A percentile compares a stretch with the other conserved stretches of the same genome.
phyloP scores from a whole-genome alignment of 768 basidiomycete species.

The Mycena kentingensis region DNA sequence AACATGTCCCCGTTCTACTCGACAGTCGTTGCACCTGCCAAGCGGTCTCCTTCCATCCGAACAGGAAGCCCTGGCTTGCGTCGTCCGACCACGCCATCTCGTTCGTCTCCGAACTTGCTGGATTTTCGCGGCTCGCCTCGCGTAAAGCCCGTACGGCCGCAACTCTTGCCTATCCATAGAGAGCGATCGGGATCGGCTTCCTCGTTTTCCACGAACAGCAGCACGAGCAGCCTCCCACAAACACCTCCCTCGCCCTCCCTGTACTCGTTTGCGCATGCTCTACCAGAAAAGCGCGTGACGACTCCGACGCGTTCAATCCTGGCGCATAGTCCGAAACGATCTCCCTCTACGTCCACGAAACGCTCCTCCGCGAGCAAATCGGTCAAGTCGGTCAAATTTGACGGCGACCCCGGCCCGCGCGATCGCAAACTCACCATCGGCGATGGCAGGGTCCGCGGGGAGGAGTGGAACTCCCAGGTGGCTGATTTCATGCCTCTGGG shows the following conservation, averaged over 20 bases:
- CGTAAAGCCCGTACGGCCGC: constrained; percentile 3
- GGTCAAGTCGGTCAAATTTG: constrained; percentile 74
- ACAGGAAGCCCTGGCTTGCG: constrained; percentile 12
- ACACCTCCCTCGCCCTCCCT: constrained; percentile 31
- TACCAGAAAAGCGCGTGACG: constrained; percentile 18
- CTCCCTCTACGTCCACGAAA: constrained; percentile 49
- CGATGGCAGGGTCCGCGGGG: constrained; percentile 21
- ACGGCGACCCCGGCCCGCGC: constrained; percentile 60
- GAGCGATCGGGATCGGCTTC: constrained; percentile 23
- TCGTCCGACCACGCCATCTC: constrained; percentile 17
- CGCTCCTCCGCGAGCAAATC: constrained; percentile 47
- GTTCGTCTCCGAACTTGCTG: constrained; percentile 22
- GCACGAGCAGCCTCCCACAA: constrained; percentile 21
- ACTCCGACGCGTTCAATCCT: constrained; percentile 55
- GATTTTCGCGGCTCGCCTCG: constrained; percentile 17
- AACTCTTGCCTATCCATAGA: constrained; percentile 13
- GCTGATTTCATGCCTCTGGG: constrained; percentile 18
- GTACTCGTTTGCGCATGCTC: constrained; percentile 24
- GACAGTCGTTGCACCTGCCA: constrained; percentile 12
- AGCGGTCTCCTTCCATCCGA: constrained; percentile 16
- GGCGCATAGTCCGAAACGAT: constrained; percentile 41
- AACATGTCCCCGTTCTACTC: constrained; percentile 23
- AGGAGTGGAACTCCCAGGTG: constrained; percentile 15
- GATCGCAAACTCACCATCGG: constrained; percentile 33
- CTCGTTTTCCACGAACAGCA: constrained; percentile 18